A percentile compares a stretch with the other conserved stretches of the same genome.
Conservation (phyloP, 139 green algal genomes). For the Coelastrella sp. region DNA sequence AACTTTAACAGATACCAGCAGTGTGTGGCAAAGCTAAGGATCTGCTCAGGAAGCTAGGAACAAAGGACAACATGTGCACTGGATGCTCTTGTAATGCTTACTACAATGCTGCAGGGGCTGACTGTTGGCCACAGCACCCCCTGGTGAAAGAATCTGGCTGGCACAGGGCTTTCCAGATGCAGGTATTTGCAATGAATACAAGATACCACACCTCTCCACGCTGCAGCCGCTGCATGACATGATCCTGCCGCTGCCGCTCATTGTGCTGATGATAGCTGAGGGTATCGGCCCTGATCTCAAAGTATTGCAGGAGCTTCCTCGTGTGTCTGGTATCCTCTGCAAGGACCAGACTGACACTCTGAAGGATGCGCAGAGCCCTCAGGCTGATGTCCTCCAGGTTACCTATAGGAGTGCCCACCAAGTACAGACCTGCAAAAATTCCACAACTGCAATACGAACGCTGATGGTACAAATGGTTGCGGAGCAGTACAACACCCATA, state of each 20-base stretch:
- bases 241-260: constrained; percentile 64
- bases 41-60: too few species aligned
- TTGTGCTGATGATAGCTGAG: constrained; percentile 91
- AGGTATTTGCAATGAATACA: too few species aligned
- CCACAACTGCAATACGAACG: not conserved
- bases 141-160: too few species aligned
- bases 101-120: too few species aligned
- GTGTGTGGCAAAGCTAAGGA: too few species aligned
- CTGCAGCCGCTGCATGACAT: constrained; percentile 70
- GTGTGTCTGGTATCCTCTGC: constrained; percentile 93
- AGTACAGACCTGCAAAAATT: constrained; percentile 50
- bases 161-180: too few species aligned
- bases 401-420: constrained; percentile 87
- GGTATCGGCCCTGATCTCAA: constrained; percentile 48
- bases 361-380: constrained; percentile 78
- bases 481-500: not conserved
- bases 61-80: too few species aligned
- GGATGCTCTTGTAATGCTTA: too few species aligned
- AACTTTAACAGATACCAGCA: too few species aligned
- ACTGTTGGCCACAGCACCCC: too few species aligned
- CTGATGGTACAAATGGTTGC: not conserved
- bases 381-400: constrained; percentile 91
- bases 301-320: constrained; percentile 76
- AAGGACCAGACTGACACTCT: constrained; percentile 69
- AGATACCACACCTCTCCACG: constrained; percentile 65